Percentiles rank a stretch among this genome's conserved stretches.
Evolutionary conservation across 805 yeast species (phyloP).

Genomic region (Komagataella pastoris): DNA sequence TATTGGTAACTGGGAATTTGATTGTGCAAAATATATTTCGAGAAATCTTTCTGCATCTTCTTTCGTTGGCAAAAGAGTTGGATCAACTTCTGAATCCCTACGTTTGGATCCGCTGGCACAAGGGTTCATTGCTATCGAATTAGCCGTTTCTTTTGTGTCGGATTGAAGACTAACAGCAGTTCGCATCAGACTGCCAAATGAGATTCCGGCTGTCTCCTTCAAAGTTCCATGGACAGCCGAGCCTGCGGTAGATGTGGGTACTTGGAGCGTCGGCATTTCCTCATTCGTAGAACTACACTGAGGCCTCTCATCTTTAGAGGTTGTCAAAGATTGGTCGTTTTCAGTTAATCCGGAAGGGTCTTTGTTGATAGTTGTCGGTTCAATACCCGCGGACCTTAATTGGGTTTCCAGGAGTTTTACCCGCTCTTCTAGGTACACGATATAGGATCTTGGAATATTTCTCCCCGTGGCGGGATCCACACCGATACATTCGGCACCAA

Average conservation of each 20-base stretch:
- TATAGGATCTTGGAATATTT: constrained; percentile 71
- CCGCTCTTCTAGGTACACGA: constrained; percentile 57
- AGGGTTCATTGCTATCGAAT: constrained; percentile 1
- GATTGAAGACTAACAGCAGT: constrained; percentile 58
- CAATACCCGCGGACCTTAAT: constrained; percentile 29
- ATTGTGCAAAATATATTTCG: constrained; percentile 57
- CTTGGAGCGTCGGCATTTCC: neutral
- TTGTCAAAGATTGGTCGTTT: neutral
- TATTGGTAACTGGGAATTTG: constrained; percentile 76
- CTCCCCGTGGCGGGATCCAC: constrained; percentile 83
- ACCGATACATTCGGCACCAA: constrained; percentile 66
- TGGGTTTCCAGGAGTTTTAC: constrained; percentile 41
- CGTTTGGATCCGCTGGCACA: constrained; percentile 2
- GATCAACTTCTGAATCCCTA: constrained; percentile 9
- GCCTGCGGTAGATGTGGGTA: neutral
- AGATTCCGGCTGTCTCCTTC: constrained; percentile 46
- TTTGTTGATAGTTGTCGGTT: constrained; percentile 11
- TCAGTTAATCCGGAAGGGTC: neutral
- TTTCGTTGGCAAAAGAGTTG: constrained; percentile 56
- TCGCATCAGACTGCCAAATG: constrained; percentile 65
- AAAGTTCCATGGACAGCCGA: constrained; percentile 20
- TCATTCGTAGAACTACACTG: neutral
- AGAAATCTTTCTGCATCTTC: constrained; percentile 54
- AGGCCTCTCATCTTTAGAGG: neutral
- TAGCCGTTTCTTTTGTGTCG: neutral